A percentile compares a stretch with the other conserved stretches of the same genome.
These are phyloP conservation scores for Diplodia intermedia DNA, from an alignment of 2,329 filamentous ascomycete species.

Conservation along the genomic window DNA sequence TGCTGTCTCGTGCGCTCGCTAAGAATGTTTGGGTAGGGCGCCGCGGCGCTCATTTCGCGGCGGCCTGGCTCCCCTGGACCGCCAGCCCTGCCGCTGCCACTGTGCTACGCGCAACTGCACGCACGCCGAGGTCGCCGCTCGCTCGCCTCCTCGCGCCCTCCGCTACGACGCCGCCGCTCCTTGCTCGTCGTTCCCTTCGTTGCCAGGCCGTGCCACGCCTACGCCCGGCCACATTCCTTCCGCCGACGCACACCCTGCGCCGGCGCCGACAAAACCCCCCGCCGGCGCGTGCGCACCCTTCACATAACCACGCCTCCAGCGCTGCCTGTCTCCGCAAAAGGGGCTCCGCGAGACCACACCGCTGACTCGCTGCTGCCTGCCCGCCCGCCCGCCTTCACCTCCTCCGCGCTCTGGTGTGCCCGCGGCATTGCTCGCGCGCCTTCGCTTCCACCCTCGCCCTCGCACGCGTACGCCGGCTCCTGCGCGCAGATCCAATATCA, in stretches of 20 bases:
- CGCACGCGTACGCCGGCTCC: conserved; percentile 31
- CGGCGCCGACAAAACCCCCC: conserved; percentile 27
- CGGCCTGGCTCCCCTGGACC: conserved; percentile 12
- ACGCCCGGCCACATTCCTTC: conserved; percentile 28
- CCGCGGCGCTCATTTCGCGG: conserved; percentile 28
- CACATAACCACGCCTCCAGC: conserved; percentile 25
- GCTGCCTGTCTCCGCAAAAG: conserved; percentile 28
- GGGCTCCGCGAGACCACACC: conserved; percentile 31
- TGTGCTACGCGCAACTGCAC: background rate
- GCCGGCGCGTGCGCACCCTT: conserved; percentile 25
- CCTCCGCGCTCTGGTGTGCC: conserved; percentile 32
- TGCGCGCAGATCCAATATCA: conserved; percentile 33
- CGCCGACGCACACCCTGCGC: conserved; percentile 29
- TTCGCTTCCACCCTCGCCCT: conserved; percentile 11
- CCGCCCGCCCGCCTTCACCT: conserved; percentile 15
- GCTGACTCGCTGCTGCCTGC: conserved; percentile 31
- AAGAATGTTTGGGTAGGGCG: conserved; percentile 27
- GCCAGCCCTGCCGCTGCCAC: conserved; percentile 5
- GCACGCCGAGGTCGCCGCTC: conserved; percentile 23
- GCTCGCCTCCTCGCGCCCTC: conserved; percentile 3
- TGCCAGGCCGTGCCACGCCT: conserved; percentile 23
- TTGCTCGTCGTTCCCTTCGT: conserved; percentile 22
- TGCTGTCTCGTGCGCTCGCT: conserved; percentile 27
- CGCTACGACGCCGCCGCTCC: conserved; percentile 23
- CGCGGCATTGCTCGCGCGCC: conserved; percentile 20